phyloP scores from a whole-genome alignment of 805 yeast species.

The Wickerhamomyces sydowiorum region DNA sequence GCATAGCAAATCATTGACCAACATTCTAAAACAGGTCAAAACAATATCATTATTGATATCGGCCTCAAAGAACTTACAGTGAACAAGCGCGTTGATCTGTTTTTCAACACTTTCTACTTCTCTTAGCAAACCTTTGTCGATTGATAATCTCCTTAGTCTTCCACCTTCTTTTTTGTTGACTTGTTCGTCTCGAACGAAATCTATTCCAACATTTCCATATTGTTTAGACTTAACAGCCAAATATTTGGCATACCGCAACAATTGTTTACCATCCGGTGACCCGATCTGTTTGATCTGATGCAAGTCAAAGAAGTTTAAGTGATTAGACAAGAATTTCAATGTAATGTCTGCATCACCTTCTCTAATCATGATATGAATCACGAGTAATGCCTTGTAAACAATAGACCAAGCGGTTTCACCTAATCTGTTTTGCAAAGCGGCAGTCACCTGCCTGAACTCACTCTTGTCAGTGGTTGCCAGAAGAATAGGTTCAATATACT shows the following conservation, averaged over 20 bases:
- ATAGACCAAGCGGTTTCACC: constrained; percentile 88
- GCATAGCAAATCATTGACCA: constrained; percentile 84
- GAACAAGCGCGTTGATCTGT: constrained; percentile 71
- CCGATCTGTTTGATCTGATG: constrained; percentile 29
- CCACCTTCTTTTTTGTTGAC: constrained; percentile 47
- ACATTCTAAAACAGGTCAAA: constrained; percentile 76
- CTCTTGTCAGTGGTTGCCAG: constrained; percentile 32
- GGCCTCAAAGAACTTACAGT: constrained; percentile 68
- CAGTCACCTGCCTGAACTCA: constrained; percentile 65
- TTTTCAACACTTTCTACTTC: constrained; percentile 81
- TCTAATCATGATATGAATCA: constrained; percentile 83
- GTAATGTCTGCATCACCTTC: constrained; percentile 85
- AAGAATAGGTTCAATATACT: constrained; percentile 90
- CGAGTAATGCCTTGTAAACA: constrained; percentile 79
- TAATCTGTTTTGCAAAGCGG: constrained; percentile 53
- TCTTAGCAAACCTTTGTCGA: constrained; percentile 76
- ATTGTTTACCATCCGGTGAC: constrained; percentile 43
- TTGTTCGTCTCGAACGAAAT: constrained; percentile 72
- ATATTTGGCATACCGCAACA: constrained; percentile 68
- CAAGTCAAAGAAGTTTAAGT: constrained; percentile 46
- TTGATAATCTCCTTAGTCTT: constrained; percentile 54
- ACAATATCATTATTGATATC: constrained; percentile 83
- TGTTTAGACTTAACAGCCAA: constrained; percentile 64
- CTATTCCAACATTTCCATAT: constrained; percentile 56
- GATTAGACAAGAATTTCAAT: constrained; percentile 48